Evolutionary conservation across 1,139 yeast species (phyloP), one percentile per base, ranked within the genome.

Genomic region (Geotrichum fermentans): DNA sequence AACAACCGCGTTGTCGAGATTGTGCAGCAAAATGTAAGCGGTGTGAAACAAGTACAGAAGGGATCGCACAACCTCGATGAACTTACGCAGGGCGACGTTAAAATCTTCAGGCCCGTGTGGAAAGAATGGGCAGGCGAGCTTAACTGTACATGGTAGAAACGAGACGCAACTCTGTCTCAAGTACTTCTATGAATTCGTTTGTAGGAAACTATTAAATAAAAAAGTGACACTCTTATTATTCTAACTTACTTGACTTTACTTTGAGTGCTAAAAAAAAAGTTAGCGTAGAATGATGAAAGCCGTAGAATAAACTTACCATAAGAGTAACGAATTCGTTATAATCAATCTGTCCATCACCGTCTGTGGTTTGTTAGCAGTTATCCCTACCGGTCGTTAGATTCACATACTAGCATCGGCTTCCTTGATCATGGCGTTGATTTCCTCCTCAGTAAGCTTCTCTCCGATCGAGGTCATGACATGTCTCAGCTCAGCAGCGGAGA

Each of bases 391-490:
- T n/a, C 8, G 8, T 24, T 5, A 26, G 21, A 22, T 16, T 26
- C 14, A 51, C 57, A 3, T 47, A 53, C 57, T 55, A 20, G 58
- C 84, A 66, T 86, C 95, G 52, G 97, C 97, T 66, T 92, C 98
- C 65, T 85, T 80, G 65, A 92, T 80, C 97, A 92, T 92, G 70
- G 88, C 95, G 61, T 88, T 95, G 50, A 94, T 96, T 69, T 92
- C 98, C 48, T 90, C 95, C 61, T 92, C 97, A 30, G 95, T 82
- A 62, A 92, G 77, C 69, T 87, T 88, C 70, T 92, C 98, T 58
- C 98, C 98, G 66, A 94, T 89, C 11, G 97, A 87, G 40, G 97
- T 90, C 72, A 92, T 81, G 43, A 92, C 97, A 67, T 90, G 96
- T 71, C 95, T 84, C 68, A 92, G 80, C 73, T 92, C 99, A 55